A percentile compares a stretch with the other conserved stretches of the same genome.
Evolutionary conservation across 352 stramenopile species (phyloP).

Genomic region (Phytophthora tentaculata): DNA sequence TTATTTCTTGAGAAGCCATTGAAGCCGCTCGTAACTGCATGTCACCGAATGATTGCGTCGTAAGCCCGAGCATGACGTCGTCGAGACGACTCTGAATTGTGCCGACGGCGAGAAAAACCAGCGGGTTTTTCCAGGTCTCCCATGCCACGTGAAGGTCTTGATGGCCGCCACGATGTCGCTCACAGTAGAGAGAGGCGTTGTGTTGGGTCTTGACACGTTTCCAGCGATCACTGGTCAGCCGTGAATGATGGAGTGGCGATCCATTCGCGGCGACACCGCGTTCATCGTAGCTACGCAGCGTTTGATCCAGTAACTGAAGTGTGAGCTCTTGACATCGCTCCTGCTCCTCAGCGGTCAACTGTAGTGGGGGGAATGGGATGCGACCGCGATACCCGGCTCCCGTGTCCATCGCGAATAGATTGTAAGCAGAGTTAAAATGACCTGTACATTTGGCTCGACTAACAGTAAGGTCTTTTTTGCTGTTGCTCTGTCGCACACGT

Average conservation of each 20-base stretch:
- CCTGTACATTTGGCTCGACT: neutral
- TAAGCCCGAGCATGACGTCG: conserved; percentile 33
- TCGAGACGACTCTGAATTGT: conserved; percentile 24
- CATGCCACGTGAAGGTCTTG: conserved; percentile 11
- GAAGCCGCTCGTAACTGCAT: conserved; percentile 24
- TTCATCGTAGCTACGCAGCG: conserved; percentile 30
- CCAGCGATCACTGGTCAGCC: conserved; percentile 17
- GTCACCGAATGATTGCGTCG: conserved; percentile 18
- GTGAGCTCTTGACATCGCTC: conserved; percentile 24
- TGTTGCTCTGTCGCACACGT: conserved; percentile 15
- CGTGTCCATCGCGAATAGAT: conserved; percentile 15
- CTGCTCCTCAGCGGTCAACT: conserved; percentile 24
- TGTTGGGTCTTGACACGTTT: conserved; percentile 29
- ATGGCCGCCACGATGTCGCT: conserved; percentile 1
- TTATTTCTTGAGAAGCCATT: conserved; percentile 15
- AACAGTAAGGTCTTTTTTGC: neutral
- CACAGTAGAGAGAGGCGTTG: conserved; percentile 28
- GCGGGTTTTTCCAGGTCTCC: conserved; percentile 18
- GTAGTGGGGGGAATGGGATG: conserved; percentile 17
- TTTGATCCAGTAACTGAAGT: conserved; percentile 33
- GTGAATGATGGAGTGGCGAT: conserved; percentile 22
- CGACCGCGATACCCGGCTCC: conserved; percentile 18
- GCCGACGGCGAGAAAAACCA: conserved; percentile 20
- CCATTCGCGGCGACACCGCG: conserved; percentile 8
- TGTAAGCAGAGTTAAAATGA: neutral